phyloP scores from a whole-genome alignment of 2,329 filamentous ascomycete species.

The Colletotrichum destructivum region DNA sequence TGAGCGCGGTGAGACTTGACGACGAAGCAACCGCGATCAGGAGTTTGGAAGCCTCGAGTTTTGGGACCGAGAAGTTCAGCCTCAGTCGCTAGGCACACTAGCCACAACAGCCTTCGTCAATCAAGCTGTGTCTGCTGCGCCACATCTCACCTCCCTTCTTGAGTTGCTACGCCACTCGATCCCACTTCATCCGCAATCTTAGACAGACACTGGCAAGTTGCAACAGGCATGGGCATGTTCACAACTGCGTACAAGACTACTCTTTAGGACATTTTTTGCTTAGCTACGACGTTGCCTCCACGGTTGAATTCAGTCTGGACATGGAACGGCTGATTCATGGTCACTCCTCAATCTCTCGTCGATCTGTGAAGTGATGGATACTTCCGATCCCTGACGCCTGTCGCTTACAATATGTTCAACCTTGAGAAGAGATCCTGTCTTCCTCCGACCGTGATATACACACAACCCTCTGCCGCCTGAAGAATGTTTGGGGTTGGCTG shows the following conservation, averaged over 20 bases:
- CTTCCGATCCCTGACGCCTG: constrained; percentile 40
- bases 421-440: constrained; percentile 15
- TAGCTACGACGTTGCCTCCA: background rate
- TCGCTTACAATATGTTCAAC: constrained; percentile 20
- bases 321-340: background rate
- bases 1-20: constrained; percentile 10
- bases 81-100: background rate
- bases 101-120: background rate
- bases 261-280: background rate
- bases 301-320: background rate
- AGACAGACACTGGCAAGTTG: too few species aligned
- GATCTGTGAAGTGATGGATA: constrained; percentile 37
- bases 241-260: background rate
- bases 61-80: constrained; percentile 33
- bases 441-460: constrained; percentile 63
- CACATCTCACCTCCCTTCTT: background rate
- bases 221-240: background rate
- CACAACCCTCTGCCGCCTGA: constrained; percentile 65
- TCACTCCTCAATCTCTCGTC: background rate
- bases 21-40: constrained; percentile 8
- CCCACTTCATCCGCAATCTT: background rate
- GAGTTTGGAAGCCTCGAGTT: constrained; percentile 26
- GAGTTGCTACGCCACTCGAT: too few species aligned
- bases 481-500: constrained; percentile 61
- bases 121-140: background rate